Evolutionary conservation across 176 grass and related monocot species (phyloP).

Genomic region (Paspalum vaginatum): DNA sequence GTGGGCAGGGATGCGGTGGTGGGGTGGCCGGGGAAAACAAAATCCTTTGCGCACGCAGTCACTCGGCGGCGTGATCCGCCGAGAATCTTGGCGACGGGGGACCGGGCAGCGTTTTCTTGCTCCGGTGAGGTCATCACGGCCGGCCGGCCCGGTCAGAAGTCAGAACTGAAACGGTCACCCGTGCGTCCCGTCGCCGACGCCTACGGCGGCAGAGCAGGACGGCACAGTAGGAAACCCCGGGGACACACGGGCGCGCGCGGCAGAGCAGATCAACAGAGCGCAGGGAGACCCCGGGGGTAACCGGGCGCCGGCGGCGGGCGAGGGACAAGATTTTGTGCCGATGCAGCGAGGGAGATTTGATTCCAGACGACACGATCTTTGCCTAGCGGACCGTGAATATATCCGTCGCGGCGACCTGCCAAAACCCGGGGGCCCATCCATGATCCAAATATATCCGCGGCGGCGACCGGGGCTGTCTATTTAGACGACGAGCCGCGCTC

Average conservation of each 20-base stretch:
- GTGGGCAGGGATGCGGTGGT: neutral
- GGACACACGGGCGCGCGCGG: no score
- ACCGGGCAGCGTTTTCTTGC: conserved; percentile 19
- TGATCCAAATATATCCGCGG: conserved; percentile 24
- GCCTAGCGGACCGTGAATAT: conserved; percentile 44
- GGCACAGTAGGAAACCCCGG: no score
- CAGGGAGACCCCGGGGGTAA: neutral
- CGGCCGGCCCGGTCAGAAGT: no score
- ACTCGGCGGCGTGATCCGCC: conserved; percentile 13
- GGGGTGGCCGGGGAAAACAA: neutral
- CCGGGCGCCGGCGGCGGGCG: neutral
- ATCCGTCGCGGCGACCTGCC: conserved; percentile 32
- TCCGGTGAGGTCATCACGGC: conserved; percentile 7
- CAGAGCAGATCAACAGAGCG: no score
- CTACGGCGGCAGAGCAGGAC: no score
- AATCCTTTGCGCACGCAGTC: neutral
- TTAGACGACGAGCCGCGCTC: neutral
- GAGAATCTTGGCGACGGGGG: conserved; percentile 33
- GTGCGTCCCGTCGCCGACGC: no score
- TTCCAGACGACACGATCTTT: conserved; percentile 45
- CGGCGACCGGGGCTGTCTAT: neutral
- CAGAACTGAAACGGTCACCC: no score
- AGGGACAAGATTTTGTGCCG: conserved; percentile 20
- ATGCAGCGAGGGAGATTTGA: conserved; percentile 35
- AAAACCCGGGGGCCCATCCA: conserved; percentile 36